Conservation (phyloP, 192 early-diverging fungal species). For the Obelidium mucronatum region DNA sequence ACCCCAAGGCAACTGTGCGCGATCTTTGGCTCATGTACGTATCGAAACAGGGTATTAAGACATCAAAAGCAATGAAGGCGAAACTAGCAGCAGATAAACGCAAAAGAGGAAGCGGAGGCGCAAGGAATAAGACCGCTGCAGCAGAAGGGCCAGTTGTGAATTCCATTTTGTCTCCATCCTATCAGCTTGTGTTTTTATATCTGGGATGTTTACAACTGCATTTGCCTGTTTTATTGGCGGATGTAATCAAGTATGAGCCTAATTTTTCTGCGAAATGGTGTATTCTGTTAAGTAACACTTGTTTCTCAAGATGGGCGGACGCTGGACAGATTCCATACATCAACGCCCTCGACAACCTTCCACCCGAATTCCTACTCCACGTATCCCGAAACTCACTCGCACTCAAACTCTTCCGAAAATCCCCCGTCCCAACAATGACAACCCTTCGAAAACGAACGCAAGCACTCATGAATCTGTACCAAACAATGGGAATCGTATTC, state of each 20-base stretch:
- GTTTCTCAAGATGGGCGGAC: slow-evolving; percentile 29
- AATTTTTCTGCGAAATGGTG: no score
- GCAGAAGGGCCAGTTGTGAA: neutral
- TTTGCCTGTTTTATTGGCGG: slow-evolving; percentile 20
- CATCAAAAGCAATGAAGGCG: neutral
- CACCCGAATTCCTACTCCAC: slow-evolving; percentile 7
- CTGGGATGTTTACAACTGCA: slow-evolving; percentile 21
- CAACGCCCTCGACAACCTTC: slow-evolving; percentile 24
- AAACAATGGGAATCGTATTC: neutral
- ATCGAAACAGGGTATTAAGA: slow-evolving; percentile 5
- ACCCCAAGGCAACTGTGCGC: slow-evolving; percentile 3
- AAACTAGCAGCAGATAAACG: neutral
- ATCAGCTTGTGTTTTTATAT: slow-evolving; percentile 27
- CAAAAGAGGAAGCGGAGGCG: neutral
- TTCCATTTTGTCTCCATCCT: neutral
- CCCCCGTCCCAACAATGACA: neutral
- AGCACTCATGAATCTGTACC: neutral
- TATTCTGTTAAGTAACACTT: neutral
- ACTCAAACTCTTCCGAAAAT: slow-evolving; percentile 7
- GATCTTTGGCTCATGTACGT: slow-evolving; percentile 28
- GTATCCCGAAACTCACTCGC: slow-evolving; percentile 15
- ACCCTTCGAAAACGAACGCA: neutral
- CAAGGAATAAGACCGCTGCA: neutral
- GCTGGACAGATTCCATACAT: slow-evolving; percentile 16
- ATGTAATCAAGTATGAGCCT: slow-evolving; percentile 26